A percentile compares a stretch with the other conserved stretches of the same genome.
Conservation (phyloP, 768 basidiomycete species). For the Royoungia palumana region DNA sequence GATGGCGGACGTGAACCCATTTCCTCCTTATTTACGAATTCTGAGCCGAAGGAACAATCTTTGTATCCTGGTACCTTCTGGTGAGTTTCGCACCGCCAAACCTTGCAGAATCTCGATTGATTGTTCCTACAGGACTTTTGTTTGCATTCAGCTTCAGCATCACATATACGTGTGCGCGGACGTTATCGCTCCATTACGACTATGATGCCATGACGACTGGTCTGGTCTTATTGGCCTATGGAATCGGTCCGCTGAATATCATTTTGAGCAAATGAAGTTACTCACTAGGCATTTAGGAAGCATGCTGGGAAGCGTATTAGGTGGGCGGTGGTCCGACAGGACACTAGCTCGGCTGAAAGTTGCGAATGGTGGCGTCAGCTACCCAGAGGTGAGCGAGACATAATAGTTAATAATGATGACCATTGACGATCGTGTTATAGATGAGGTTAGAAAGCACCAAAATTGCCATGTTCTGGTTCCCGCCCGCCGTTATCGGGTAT, state of each 20-base stretch:
- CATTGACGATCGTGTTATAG: conserved; percentile 31
- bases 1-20: conserved; percentile 68
- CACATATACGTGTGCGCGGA: conserved; percentile 71
- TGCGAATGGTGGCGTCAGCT: conserved; percentile 44
- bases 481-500: conserved; percentile 62
- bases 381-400: conserved; percentile 57
- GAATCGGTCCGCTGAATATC: conserved; percentile 46
- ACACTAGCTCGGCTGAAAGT: conserved; percentile 43
- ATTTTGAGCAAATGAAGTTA: not conserved
- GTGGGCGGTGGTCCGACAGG: conserved; percentile 57
- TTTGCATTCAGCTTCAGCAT: conserved; percentile 72
- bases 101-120: not conserved
- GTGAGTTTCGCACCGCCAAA: conserved; percentile 16
- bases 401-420: not conserved
- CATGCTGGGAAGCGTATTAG: conserved; percentile 50
- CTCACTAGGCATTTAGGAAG: conserved; percentile 32
- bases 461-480: conserved; percentile 47
- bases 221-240: conserved; percentile 71
- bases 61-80: conserved; percentile 42
- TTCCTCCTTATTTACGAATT: conserved; percentile 58
- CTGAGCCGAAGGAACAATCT: conserved; percentile 66
- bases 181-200: conserved; percentile 58
- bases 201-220: conserved; percentile 75
- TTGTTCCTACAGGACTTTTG: conserved; percentile 46
- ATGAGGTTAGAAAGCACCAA: conserved; percentile 72